phyloP scores from a whole-genome alignment of 495 filamentous ascomycete species.

The Penicillium herquei region DNA sequence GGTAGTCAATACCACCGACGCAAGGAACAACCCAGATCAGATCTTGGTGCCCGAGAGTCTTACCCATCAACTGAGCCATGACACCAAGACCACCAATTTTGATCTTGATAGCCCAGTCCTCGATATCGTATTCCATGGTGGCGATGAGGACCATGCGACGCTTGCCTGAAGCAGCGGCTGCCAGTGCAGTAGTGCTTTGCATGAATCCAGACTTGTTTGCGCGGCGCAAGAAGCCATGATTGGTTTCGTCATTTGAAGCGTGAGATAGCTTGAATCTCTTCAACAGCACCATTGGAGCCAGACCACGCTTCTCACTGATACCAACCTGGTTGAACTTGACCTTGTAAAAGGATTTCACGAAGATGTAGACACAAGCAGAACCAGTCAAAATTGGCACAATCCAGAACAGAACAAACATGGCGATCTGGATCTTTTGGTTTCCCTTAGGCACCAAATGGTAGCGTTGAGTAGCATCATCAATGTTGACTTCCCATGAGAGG shows the following conservation, averaged over 20 bases:
- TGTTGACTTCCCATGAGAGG: slow-evolving; percentile 51
- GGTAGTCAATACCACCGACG: slow-evolving; percentile 67
- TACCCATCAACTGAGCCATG: slow-evolving; percentile 69
- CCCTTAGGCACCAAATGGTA: slow-evolving; percentile 54
- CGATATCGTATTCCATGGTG: slow-evolving; percentile 74
- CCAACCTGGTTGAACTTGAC: slow-evolving; percentile 71
- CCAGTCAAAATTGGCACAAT: slow-evolving; percentile 54
- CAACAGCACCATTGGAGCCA: slow-evolving; percentile 38
- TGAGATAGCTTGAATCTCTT: slow-evolving; percentile 28
- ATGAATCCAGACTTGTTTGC: slow-evolving; percentile 45
- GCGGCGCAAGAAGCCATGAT: slow-evolving; percentile 16
- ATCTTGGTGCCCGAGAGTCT: slow-evolving; percentile 64
- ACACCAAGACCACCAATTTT: slow-evolving; percentile 74
- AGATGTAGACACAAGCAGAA: slow-evolving; percentile 53
- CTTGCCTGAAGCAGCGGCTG: slow-evolving; percentile 33
- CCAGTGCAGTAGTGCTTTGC: slow-evolving; percentile 43
- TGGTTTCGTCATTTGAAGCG: slow-evolving; percentile 5
- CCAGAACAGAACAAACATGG: slow-evolving; percentile 55
- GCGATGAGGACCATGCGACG: slow-evolving; percentile 62
- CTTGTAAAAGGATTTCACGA: slow-evolving; percentile 68
- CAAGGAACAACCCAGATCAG: slow-evolving; percentile 73
- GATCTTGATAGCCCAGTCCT: slow-evolving; percentile 70
- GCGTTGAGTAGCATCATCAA: slow-evolving; percentile 54
- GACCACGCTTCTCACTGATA: slow-evolving; percentile 46
- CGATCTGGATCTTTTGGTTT: slow-evolving; percentile 50